phyloP scores from a whole-genome alignment of 495 filamentous ascomycete genomes.

The Massariosphaeria phaeospora region DNA sequence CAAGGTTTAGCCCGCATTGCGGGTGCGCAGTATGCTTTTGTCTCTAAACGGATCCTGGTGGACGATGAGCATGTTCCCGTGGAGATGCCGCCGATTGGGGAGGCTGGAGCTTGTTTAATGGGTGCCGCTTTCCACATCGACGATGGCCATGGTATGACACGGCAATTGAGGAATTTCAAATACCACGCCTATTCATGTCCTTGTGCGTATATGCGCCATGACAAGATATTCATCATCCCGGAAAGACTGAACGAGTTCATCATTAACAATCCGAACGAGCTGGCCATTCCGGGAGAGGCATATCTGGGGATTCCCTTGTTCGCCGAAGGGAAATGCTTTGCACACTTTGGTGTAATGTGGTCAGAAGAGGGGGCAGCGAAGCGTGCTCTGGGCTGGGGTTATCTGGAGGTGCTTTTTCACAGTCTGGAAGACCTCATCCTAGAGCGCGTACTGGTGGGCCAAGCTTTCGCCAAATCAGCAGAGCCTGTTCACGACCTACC shows the following conservation, averaged over 20 bases:
- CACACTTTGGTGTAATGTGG: conserved; percentile 75
- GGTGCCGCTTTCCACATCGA: conserved; percentile 66
- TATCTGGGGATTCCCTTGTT: conserved; percentile 71
- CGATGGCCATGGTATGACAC: conserved; percentile 52
- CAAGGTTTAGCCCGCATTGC: conserved; percentile 60
- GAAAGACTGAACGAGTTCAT: conserved; percentile 56
- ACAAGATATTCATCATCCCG: conserved; percentile 69
- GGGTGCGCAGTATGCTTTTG: conserved; percentile 66
- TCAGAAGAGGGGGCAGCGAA: conserved; percentile 55
- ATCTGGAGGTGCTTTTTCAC: conserved; percentile 67
- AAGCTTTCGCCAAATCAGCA: conserved; percentile 36
- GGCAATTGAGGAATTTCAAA: conserved; percentile 54
- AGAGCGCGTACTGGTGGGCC: conserved; percentile 53
- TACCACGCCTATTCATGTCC: conserved; percentile 62
- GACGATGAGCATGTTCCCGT: conserved; percentile 54
- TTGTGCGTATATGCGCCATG: conserved; percentile 66
- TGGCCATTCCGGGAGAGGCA: conserved; percentile 60
- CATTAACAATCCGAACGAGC: conserved; percentile 55
- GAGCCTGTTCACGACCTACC: conserved; percentile 31
- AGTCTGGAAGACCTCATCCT: conserved; percentile 70
- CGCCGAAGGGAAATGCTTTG: conserved; percentile 63
- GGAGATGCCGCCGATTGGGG: conserved; percentile 55
- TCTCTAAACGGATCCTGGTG: conserved; percentile 59
- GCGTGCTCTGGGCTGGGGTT: conserved; percentile 60
- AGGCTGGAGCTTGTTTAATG: conserved; percentile 59